Conservation (phyloP, 2,329 filamentous ascomycete species). For the Trichoderma cornu-damae region DNA sequence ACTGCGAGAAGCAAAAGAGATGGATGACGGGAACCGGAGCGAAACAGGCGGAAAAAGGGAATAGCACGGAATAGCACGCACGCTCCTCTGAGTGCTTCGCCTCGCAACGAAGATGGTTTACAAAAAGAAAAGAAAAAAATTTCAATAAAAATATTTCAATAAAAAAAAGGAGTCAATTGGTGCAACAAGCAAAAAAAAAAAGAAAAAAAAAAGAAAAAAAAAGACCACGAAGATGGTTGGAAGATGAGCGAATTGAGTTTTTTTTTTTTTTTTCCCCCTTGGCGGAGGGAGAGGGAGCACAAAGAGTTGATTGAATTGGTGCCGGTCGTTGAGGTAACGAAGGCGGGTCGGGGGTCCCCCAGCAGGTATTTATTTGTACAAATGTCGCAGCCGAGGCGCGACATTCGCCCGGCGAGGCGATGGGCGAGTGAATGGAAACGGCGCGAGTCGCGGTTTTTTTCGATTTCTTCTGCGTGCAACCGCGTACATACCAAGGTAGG, state of each 20-base stretch:
- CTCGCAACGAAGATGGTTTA: too few species aligned
- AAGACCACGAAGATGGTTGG: background rate
- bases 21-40: too few species aligned
- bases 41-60: too few species aligned
- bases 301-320: too few species aligned
- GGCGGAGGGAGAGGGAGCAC: background rate
- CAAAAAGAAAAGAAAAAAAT: background rate
- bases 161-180: background rate
- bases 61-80: background rate
- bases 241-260: constrained; percentile 11
- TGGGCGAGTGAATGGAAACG: background rate
- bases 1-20: too few species aligned
- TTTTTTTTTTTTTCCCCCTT: too few species aligned
- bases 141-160: too few species aligned
- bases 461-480: background rate
- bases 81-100: background rate
- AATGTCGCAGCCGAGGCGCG: constrained; percentile 8
- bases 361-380: constrained; percentile 3
- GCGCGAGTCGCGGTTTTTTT: constrained; percentile 16
- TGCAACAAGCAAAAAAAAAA: background rate
- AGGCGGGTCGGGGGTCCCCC: background rate
- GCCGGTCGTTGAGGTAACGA: constrained; percentile 11
- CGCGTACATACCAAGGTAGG: too few species aligned
- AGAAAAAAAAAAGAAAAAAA: background rate
- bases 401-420: background rate